These are phyloP conservation scores for Ceriops zippeliana DNA, from an alignment of 345 rosid genomes.

Conservation along the genomic window DNA sequence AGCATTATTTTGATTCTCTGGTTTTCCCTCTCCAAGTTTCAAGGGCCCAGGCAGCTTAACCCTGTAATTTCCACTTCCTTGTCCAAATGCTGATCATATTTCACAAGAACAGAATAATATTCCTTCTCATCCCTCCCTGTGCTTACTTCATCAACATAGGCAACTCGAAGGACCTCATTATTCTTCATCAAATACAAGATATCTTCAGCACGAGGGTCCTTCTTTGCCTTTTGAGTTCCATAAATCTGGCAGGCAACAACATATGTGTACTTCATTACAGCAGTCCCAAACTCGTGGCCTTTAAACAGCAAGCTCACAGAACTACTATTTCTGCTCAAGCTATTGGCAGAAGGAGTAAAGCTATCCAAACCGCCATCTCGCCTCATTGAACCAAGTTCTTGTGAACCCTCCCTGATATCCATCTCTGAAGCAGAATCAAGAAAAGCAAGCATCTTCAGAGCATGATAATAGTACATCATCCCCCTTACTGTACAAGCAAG, in stretches of 20 bases:
- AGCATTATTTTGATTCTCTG: slow-evolving; percentile 98
- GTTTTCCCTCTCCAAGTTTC: slow-evolving; percentile 98
- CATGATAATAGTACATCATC: slow-evolving; percentile 97
- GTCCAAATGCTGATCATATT: slow-evolving; percentile 70
- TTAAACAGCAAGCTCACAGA: slow-evolving; percentile 55
- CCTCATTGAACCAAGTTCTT: slow-evolving; percentile 79
- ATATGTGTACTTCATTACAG: slow-evolving; percentile 90
- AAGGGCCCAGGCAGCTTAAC: slow-evolving; percentile 88
- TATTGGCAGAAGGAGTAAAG: slow-evolving; percentile 40
- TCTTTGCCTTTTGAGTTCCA: slow-evolving; percentile 83
- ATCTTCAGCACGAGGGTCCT: slow-evolving; percentile 87
- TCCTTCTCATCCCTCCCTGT: slow-evolving; percentile 63
- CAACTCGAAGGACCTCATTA: slow-evolving; percentile 91
- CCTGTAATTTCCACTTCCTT: slow-evolving; percentile 92
- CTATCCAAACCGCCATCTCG: slow-evolving; percentile 39
- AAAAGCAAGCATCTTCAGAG: slow-evolving; percentile 89
- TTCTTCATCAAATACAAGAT: slow-evolving; percentile 73
- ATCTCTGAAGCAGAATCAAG: slow-evolving; percentile 95
- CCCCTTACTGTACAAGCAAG: slow-evolving; percentile 96
- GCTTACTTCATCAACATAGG: slow-evolving; percentile 81
- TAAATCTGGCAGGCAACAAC: slow-evolving; percentile 97
- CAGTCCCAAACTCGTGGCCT: slow-evolving; percentile 83
- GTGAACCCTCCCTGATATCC: slow-evolving; percentile 75
- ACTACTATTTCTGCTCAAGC: slow-evolving; percentile 62
- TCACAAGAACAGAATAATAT: slow-evolving; percentile 89